These are phyloP conservation scores for Rhodotorula sp. DNA, from an alignment of 1,284 basidiomycete species.

Conservation along the genomic window DNA sequence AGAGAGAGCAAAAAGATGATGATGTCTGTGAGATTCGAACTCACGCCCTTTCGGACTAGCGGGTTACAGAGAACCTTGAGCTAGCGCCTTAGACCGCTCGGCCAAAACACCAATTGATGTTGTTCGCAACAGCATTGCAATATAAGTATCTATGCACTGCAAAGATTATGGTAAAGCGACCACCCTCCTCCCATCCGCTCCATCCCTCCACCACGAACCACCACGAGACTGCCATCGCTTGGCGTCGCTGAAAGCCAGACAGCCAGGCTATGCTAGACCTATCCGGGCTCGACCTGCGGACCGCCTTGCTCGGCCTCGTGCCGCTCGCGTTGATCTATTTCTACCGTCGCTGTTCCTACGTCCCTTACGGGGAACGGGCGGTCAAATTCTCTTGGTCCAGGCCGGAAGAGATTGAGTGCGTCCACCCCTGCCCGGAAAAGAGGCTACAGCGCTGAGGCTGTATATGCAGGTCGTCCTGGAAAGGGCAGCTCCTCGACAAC, in stretches of 20 bases:
- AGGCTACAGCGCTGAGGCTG: rapidly evolving
- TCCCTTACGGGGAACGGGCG: conserved; percentile 16
- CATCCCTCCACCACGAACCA: no score
- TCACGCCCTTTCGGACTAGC: conserved; percentile 40
- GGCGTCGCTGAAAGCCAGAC: no score
- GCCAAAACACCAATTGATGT: conserved; percentile 32
- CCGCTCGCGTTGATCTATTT: conserved; percentile 6
- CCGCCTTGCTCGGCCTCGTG: not conserved
- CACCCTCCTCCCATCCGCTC: no score
- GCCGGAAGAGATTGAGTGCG: conserved; percentile 25
- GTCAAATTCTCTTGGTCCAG: conserved; percentile 15
- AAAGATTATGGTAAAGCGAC: no score
- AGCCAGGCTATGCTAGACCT: not conserved
- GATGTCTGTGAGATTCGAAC: conserved; percentile 40
- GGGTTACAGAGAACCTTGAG: conserved; percentile 26
- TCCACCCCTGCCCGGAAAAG: rapidly evolving
- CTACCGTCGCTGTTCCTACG: conserved; percentile 12
- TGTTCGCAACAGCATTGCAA: rapidly evolving
- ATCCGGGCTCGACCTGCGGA: not conserved
- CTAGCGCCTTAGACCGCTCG: conserved; percentile 44
- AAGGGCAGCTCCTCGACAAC: not conserved
- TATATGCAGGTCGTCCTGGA: conserved; percentile 11
- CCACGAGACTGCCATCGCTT: no score
- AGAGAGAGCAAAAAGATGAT: not conserved
- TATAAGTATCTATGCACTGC: no score